Percentiles rank a stretch among this genome's conserved stretches.
phyloP scores from a whole-genome alignment of 768 basidiomycete genomes.

The Asterophora lycoperdoides region DNA sequence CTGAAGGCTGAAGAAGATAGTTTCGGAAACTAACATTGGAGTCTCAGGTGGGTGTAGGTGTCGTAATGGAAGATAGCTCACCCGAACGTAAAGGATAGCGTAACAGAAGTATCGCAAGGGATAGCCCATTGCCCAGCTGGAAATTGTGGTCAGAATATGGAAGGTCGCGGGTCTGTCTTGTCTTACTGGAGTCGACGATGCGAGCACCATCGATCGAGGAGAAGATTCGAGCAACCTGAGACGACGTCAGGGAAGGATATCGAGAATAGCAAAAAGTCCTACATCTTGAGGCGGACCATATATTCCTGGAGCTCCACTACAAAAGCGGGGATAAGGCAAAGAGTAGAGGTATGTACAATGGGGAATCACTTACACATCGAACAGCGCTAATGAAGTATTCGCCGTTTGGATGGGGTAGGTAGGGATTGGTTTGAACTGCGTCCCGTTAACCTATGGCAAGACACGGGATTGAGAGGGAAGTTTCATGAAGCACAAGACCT shows the following conservation, averaged over 20 bases:
- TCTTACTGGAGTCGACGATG: slow-evolving; percentile 58
- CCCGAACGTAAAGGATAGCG: slow-evolving; percentile 70
- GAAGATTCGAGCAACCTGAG: slow-evolving; percentile 65
- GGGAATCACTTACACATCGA: slow-evolving; percentile 60
- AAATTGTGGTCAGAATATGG: background rate
- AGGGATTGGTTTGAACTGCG: slow-evolving; percentile 46
- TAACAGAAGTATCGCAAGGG: slow-evolving; percentile 59
- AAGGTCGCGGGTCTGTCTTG: background rate
- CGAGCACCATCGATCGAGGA: slow-evolving; percentile 57
- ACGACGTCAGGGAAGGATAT: slow-evolving; percentile 4
- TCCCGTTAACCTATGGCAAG: slow-evolving; percentile 49
- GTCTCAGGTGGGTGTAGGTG: slow-evolving; percentile 2
- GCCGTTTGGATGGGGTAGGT: slow-evolving; percentile 57
- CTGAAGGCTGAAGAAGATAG: slow-evolving; percentile 67
- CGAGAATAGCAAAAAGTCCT: slow-evolving; percentile 15
- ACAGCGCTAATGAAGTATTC: slow-evolving; percentile 59
- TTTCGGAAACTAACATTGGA: slow-evolving; percentile 33
- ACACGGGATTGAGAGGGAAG: background rate
- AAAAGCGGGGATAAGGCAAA: background rate
- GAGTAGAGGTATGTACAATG: background rate
- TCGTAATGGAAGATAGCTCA: slow-evolving; percentile 24
- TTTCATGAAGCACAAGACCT: background rate
- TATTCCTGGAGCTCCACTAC: slow-evolving; percentile 65
- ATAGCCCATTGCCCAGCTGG: slow-evolving; percentile 70
- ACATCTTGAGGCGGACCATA: slow-evolving; percentile 81